Base-by-base conservation (phyloP, 2,329 filamentous ascomycete species). In the Sporothrix dimorphospora region DNA sequence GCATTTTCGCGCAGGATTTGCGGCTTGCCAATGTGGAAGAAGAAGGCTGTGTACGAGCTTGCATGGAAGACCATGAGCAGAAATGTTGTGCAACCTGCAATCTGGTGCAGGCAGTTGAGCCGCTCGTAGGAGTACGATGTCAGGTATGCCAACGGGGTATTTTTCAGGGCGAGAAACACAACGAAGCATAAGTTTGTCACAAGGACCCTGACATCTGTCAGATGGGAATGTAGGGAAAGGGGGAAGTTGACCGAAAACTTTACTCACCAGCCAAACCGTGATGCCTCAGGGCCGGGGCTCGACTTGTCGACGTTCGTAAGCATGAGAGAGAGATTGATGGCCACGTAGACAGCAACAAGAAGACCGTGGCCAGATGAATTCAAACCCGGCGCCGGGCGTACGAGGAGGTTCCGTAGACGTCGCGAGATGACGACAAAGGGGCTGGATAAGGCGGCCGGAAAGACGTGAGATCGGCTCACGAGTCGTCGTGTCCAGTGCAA, bases 81-180 rank as follows among this genome's bases (percentile, higher is more conserved):
- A 34, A 89, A 81, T 21, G 85, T 84, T 7, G 81, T 82, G 75
- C 84, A 86, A 2, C 87, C 87, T 4, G 83, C 82, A 21, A 86
- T 79, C 72, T 85, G 85, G 75, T 90, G 88, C 2, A 90, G 81
- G 66, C 85, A 81, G 75, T 89, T 89, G 69, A 90, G 83, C 24
- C 86, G 83, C 73, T 90, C 88, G 77, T 90, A 88, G 5, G 87
- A 89, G 76, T 85, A 86, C 1, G 83, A 80, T 1, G 85, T 85
- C 12, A 90, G 74, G 72, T 84, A 83, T 0, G 84, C 84, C 21
- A 90, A 77, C 0, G 87, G 88, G 0, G 87, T 89, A 76, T 89
- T 89, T 75, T 89, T 89, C 55, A 90, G 80, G 0, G 85, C 82
- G 19, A 90, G 79, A 66, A 89, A 85, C 14, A 88, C 80, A 14